Evolutionary conservation across 1,284 basidiomycete genomes (phyloP), one percentile per base, ranked within the genome.

Genomic region (Volvariella volvacea): DNA sequence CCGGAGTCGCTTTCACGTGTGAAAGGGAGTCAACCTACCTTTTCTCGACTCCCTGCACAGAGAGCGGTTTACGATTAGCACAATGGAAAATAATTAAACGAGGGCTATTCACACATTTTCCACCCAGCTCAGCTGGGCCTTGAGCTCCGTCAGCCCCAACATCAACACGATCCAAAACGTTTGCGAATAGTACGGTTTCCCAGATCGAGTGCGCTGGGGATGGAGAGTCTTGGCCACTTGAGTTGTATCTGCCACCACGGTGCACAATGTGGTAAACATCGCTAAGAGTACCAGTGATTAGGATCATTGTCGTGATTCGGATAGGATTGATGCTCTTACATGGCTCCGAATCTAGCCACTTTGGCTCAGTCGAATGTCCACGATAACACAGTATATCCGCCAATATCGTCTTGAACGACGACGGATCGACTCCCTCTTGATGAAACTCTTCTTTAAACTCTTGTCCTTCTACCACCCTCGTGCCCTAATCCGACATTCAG

Each of bases 101-200:
- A n/a, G n/a, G n/a, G n/a, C n/a, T n/a, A n/a, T n/a, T n/a, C n/a
- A n/a, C 45, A 70, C 73, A 43, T 68, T 61, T 31, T 74, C 70
- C 38, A 50, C 54, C 69, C 72, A 74, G 22, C 61, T 56, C 28
- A 74, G 50, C 42, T 71, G 67, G 0, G 72, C 72, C 42, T 62
- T 66, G 42, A 73, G 56, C 50, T 74, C 72, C 0, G 73, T 71
- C 37, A 70, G 48, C 3, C 72, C 73, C 39, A 75, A 68, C 9
- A 68, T 50, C 25, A 74, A 48, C 14, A 74, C 54, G 3, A 75
- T 52, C 12, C 67, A 63, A 46, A 63, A 66, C 1, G 58, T 48
- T 12, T 68, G 43, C 4, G 47, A 39, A 38, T 66, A 71, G 45
- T 70, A 71, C 16, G 46, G 36, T 7, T 50, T 52, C 3, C 48